Evolutionary conservation across 2,329 filamentous ascomycete species (phyloP).

Genomic region (Sporothrix brunneoviolacea): DNA sequence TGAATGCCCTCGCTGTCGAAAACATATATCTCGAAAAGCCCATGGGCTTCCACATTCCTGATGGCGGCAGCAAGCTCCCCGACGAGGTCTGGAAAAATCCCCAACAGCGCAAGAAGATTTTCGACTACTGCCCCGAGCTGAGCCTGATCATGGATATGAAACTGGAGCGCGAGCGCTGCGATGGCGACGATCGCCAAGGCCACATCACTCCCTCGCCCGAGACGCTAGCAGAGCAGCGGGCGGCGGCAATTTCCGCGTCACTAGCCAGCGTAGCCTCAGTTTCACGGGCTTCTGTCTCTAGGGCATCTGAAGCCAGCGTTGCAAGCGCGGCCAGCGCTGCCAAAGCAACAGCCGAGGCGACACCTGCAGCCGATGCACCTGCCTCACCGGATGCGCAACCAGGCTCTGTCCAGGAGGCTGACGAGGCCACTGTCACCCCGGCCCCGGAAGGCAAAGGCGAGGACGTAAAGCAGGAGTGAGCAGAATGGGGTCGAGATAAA

Average conservation of each 20-base stretch:
- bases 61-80: slow-evolving; percentile 35
- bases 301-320: slow-evolving; percentile 5
- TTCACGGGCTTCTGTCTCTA: background rate
- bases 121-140: slow-evolving; percentile 51
- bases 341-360: background rate
- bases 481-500: too few species aligned
- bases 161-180: slow-evolving; percentile 41
- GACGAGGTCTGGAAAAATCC: slow-evolving; percentile 42
- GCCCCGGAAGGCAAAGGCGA: too few species aligned
- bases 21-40: slow-evolving; percentile 42
- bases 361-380: background rate
- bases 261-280: background rate
- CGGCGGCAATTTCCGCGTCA: background rate
- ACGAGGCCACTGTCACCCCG: too few species aligned
- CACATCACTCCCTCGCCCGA: slow-evolving; percentile 17
- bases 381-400: too few species aligned
- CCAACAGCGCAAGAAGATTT: slow-evolving; percentile 38
- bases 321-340: background rate
- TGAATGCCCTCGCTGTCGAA: slow-evolving; percentile 42
- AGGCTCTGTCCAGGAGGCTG: too few species aligned
- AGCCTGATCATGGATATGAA: slow-evolving; percentile 52
- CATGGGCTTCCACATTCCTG: slow-evolving; percentile 48
- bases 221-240: background rate
- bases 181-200: slow-evolving; percentile 28
- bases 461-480: too few species aligned